These are phyloP conservation scores for Fusarium sambucinum DNA, from an alignment of 2,329 filamentous ascomycete genomes.

Conservation along the genomic window DNA sequence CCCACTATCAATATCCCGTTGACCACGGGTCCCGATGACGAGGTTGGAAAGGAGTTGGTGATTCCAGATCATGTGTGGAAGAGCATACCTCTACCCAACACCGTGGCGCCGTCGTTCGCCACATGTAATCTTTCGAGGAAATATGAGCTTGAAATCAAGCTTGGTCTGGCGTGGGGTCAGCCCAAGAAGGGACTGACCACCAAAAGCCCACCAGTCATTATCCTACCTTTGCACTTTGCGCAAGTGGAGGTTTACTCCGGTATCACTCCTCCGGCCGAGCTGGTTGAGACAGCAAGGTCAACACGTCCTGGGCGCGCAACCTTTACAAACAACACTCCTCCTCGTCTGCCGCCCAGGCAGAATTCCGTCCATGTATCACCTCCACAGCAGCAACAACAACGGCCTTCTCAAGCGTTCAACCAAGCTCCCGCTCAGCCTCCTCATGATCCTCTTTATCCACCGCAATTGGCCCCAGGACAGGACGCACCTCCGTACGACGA, in stretches of 20 bases:
- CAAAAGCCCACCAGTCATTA: conserved; percentile 74
- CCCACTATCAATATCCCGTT: conserved; percentile 79
- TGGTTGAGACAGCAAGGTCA: conserved; percentile 70
- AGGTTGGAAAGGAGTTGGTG: conserved; percentile 75
- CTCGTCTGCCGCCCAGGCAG: conserved; percentile 54
- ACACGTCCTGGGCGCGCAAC: conserved; percentile 57
- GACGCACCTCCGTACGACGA: conserved; percentile 70
- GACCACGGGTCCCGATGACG: conserved; percentile 64
- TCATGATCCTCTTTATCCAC: conserved; percentile 68
- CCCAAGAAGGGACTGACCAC: conserved; percentile 54
- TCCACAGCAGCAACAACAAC: conserved; percentile 34
- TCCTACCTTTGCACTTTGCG: conserved; percentile 82
- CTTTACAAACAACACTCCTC: conserved; percentile 48
- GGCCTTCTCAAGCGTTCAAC: conserved; percentile 43
- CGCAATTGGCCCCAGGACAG: conserved; percentile 63
- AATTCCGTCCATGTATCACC: conserved; percentile 39
- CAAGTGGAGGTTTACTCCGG: conserved; percentile 85
- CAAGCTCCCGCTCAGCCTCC: conserved; percentile 49
- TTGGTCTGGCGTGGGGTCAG: conserved; percentile 81
- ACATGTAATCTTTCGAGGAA: conserved; percentile 87
- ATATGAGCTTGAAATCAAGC: conserved; percentile 85
- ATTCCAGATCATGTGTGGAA: conserved; percentile 81
- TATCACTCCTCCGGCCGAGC: conserved; percentile 81
- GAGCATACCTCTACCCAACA: conserved; percentile 79
- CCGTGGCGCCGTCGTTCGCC: conserved; percentile 85